These are phyloP conservation scores for Stachybotrys chartarum DNA, from an alignment of 2,329 filamentous ascomycete species.

Conservation along the genomic window DNA sequence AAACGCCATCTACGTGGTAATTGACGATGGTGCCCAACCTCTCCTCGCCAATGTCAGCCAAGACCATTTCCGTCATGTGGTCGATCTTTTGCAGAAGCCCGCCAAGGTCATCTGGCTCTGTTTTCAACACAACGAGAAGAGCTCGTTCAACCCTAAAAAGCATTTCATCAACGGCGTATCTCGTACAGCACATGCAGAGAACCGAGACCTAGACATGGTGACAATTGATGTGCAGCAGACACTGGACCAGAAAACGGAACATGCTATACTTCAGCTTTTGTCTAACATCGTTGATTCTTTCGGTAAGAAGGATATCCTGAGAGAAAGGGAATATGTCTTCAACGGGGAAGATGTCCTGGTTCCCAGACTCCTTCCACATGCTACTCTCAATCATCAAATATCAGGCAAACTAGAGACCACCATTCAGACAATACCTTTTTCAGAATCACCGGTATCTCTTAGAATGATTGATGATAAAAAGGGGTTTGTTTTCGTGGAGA, in stretches of 20 bases:
- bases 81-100: constrained; percentile 3
- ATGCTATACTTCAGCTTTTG: constrained; percentile 1
- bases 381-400: constrained; percentile 3
- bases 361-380: constrained; percentile 4
- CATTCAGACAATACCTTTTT: background rate
- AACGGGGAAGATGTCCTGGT: constrained; percentile 5
- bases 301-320: constrained; percentile 1
- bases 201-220: constrained; percentile 6
- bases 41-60: background rate
- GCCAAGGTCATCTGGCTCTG: constrained; percentile 4
- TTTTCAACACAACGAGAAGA: constrained; percentile 2
- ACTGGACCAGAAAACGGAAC: background rate
- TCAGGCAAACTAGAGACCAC: constrained; percentile 1
- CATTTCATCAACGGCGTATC: constrained; percentile 6
- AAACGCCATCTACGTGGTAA: constrained; percentile 1
- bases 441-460: background rate
- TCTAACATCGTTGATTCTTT: constrained; percentile 2
- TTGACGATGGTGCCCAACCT: constrained; percentile 3
- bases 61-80: constrained; percentile 1
- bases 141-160: constrained; percentile 4
- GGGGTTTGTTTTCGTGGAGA: constrained; percentile 1
- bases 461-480: background rate
- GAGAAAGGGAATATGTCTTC: constrained; percentile 5
- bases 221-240: constrained; percentile 7
- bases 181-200: constrained; percentile 6